These are phyloP conservation scores for Exophiala alcalophila DNA, from an alignment of 2,329 filamentous ascomycete genomes.

Conservation along the genomic window DNA sequence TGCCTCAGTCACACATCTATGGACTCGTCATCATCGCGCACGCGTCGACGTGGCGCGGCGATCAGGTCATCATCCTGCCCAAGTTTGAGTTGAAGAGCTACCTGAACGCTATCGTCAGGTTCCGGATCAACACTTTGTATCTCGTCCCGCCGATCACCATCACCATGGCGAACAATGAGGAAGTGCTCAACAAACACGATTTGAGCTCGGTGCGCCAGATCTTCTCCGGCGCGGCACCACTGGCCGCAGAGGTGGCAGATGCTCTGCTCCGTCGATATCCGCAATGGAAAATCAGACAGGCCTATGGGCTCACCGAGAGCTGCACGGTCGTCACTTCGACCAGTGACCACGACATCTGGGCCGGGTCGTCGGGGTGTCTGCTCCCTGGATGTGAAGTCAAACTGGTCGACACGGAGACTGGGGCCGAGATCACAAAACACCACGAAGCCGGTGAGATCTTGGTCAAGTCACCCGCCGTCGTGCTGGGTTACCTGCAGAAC, in stretches of 20 bases:
- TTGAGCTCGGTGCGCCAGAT: conserved; percentile 63
- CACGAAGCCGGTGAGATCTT: conserved; percentile 77
- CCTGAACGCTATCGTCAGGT: conserved; percentile 63
- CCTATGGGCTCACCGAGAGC: conserved; percentile 76
- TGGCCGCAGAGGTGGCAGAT: conserved; percentile 68
- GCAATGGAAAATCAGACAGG: conserved; percentile 63
- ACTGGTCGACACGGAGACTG: too few species aligned
- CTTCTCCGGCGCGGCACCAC: conserved; percentile 73
- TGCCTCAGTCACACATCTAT: conserved; percentile 81
- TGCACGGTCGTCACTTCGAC: conserved; percentile 65
- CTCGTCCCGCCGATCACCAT: conserved; percentile 81
- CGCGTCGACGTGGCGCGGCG: conserved; percentile 64
- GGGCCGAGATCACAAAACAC: conserved; percentile 65
- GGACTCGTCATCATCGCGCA: conserved; percentile 69
- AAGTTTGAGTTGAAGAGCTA: conserved; percentile 71
- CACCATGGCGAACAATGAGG: conserved; percentile 63
- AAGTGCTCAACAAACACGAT: conserved; percentile 64
- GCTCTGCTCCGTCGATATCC: conserved; percentile 63
- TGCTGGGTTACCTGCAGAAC: conserved; percentile 82
- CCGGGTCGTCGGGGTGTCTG: conserved; percentile 69
- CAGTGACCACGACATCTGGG: conserved; percentile 57
- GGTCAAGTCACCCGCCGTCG: conserved; percentile 73
- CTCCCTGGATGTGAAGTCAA: conserved; percentile 63
- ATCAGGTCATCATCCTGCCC: conserved; percentile 67
- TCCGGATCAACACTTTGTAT: conserved; percentile 65